These are phyloP conservation scores for Ophiosphaerella narmari DNA, from an alignment of 2,329 filamentous ascomycete genomes.

Conservation along the genomic window DNA sequence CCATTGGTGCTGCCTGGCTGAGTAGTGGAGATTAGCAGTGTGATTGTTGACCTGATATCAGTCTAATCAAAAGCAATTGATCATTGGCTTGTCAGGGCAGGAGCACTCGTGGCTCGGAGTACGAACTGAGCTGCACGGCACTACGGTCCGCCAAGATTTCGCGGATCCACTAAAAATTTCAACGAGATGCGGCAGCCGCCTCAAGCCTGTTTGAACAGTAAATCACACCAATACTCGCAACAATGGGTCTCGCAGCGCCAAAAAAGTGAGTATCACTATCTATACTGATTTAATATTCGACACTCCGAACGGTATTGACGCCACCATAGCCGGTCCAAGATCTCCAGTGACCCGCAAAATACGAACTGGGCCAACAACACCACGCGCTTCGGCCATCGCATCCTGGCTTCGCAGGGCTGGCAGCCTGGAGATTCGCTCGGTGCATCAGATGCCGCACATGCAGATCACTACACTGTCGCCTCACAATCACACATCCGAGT, in stretches of 20 bases:
- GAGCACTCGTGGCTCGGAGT: neutral
- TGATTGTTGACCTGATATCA: conserved; percentile 3
- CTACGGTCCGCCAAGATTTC: conserved; percentile 33
- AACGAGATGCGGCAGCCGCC: conserved; percentile 17
- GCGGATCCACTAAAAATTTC: conserved; percentile 36
- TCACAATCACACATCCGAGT: conserved; percentile 87
- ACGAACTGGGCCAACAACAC: conserved; percentile 87
- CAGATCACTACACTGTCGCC: conserved; percentile 75
- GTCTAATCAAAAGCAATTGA: neutral
- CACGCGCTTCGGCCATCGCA: conserved; percentile 83
- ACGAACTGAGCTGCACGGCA: neutral
- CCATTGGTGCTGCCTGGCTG: conserved; percentile 17
- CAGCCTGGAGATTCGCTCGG: conserved; percentile 82
- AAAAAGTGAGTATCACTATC: conserved; percentile 60
- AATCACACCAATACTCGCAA: conserved; percentile 15
- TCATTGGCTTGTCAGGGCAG: neutral
- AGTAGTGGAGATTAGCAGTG: conserved; percentile 22
- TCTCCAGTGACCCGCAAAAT: conserved; percentile 93
- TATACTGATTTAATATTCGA: neutral
- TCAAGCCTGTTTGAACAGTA: conserved; percentile 6
- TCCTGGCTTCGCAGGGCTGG: conserved; percentile 90
- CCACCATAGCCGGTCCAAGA: conserved; percentile 64
- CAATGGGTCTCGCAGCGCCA: conserved; percentile 71
- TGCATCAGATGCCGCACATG: conserved; percentile 73
- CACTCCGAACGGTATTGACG: conserved; percentile 13